Conservation (phyloP, 805 yeast genomes). For the Kazachstania psychrophila region DNA sequence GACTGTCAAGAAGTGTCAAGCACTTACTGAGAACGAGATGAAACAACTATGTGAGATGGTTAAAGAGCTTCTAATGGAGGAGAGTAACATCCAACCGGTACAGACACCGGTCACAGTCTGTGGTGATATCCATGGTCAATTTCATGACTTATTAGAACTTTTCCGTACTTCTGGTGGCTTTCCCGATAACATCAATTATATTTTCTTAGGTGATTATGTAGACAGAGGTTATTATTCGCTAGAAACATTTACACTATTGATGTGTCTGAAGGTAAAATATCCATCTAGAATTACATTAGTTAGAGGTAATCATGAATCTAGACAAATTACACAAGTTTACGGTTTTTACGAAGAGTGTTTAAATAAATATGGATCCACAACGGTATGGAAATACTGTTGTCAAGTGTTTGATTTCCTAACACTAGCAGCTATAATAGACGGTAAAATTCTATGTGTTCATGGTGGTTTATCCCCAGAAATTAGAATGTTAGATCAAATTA, state of each 20-base stretch:
- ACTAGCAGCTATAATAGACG: slow-evolving; percentile 91
- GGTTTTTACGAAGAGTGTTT: slow-evolving; percentile 96
- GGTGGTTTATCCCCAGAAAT: slow-evolving; percentile 97
- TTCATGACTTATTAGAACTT: slow-evolving; percentile 84
- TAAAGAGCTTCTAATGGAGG: slow-evolving; percentile 91
- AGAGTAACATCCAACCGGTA: slow-evolving; percentile 89
- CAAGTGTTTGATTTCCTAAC: slow-evolving; percentile 93
- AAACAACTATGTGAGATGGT: slow-evolving; percentile 92
- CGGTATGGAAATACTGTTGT: slow-evolving; percentile 94
- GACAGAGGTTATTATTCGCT: slow-evolving; percentile 95
- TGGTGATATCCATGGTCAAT: slow-evolving; percentile 97
- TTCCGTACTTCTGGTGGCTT: slow-evolving; percentile 89
- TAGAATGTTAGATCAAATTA: slow-evolving; percentile 91
- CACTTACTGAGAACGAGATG: slow-evolving; percentile 87
- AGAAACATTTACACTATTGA: slow-evolving; percentile 86
- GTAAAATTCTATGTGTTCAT: slow-evolving; percentile 88
- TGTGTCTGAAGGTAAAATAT: slow-evolving; percentile 85
- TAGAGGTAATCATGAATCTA: slow-evolving; percentile 94
- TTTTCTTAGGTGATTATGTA: slow-evolving; percentile 91
- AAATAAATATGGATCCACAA: slow-evolving; percentile 85
- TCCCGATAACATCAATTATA: slow-evolving; percentile 72
- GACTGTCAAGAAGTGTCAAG: slow-evolving; percentile 80
- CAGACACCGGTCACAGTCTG: slow-evolving; percentile 90
- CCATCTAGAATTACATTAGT: slow-evolving; percentile 83
- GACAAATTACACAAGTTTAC: slow-evolving; percentile 97